Percentiles rank a stretch among this genome's conserved stretches.
These are phyloP conservation scores for Lodderomyces metapsilosis DNA, from an alignment of 1,139 yeast genomes.

Conservation along the genomic window DNA sequence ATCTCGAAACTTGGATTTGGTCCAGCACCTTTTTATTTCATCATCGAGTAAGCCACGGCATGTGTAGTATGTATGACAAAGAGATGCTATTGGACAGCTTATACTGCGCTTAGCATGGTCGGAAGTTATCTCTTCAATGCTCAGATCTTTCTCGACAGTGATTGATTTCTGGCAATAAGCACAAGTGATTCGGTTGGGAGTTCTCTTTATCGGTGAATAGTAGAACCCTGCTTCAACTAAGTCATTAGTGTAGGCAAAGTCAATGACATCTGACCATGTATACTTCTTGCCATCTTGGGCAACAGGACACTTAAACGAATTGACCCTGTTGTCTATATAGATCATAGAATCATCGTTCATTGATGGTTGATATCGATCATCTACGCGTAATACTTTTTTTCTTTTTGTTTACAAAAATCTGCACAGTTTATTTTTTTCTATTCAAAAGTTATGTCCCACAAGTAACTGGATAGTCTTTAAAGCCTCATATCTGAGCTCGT, in stretches of 20 bases:
- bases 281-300: conserved; percentile 14
- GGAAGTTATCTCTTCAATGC: conserved; percentile 29
- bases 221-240: conserved; percentile 67
- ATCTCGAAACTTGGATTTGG: conserved; percentile 22
- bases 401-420: not conserved
- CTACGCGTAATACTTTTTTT: not conserved
- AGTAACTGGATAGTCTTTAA: conserved; percentile 89
- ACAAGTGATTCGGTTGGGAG: conserved; percentile 56
- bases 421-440: too few species aligned
- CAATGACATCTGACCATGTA: conserved; percentile 16
- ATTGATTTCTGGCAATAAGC: conserved; percentile 55
- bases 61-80: conserved; percentile 17
- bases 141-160: conserved; percentile 27
- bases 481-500: conserved; percentile 93
- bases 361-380: too few species aligned
- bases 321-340: conserved; percentile 17
- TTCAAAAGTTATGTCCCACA: conserved; percentile 61
- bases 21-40: conserved; percentile 11
- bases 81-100: conserved; percentile 44
- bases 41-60: conserved; percentile 3
- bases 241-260: conserved; percentile 3
- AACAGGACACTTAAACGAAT: conserved; percentile 17
- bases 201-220: conserved; percentile 54
- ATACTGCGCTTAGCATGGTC: conserved; percentile 50
- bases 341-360: conserved; percentile 18